Percentiles rank a stretch among this genome's conserved stretches.
These are phyloP conservation scores for Bonia amplexicaulis DNA, from an alignment of 176 grass and related monocot species.

Conservation along the genomic window DNA sequence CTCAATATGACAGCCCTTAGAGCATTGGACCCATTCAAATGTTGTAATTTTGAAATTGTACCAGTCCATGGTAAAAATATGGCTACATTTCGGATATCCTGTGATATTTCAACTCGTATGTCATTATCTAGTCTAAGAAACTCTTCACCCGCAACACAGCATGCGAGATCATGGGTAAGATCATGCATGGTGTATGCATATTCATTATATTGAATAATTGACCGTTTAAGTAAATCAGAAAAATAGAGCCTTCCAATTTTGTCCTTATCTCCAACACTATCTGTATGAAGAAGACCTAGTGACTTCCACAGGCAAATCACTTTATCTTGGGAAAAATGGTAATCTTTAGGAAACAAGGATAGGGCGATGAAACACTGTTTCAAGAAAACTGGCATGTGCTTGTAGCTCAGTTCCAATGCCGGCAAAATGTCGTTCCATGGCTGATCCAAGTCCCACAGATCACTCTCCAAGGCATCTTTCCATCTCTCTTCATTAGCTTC, in stretches of 20 bases:
- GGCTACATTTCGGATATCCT: neutral
- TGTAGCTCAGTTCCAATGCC: conserved; percentile 31
- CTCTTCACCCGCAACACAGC: neutral
- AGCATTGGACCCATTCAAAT: neutral
- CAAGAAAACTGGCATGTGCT: conserved; percentile 2
- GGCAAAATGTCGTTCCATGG: conserved; percentile 8
- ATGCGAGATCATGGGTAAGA: conserved; percentile 26
- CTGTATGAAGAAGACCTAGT: conserved; percentile 13
- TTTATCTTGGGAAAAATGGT: neutral
- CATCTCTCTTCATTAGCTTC: conserved; percentile 12
- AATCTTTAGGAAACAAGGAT: conserved; percentile 28
- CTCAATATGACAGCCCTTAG: neutral
- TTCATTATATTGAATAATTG: conserved; percentile 21
- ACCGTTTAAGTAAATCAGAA: conserved; percentile 27
- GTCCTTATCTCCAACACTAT: neutral
- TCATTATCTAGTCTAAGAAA: neutral
- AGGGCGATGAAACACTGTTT: conserved; percentile 19
- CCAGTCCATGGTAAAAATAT: neutral
- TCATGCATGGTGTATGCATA: conserved; percentile 17
- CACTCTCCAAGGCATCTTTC: conserved; percentile 28
- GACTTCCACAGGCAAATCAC: conserved; percentile 26
- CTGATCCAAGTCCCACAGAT: conserved; percentile 23
- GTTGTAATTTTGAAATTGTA: neutral
- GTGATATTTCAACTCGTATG: neutral
- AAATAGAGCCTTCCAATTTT: conserved; percentile 12